Evolutionary conservation across 495 filamentous ascomycete species (phyloP), one percentile per base, ranked within the genome.

Genomic region (Penicillium cataractarum): DNA sequence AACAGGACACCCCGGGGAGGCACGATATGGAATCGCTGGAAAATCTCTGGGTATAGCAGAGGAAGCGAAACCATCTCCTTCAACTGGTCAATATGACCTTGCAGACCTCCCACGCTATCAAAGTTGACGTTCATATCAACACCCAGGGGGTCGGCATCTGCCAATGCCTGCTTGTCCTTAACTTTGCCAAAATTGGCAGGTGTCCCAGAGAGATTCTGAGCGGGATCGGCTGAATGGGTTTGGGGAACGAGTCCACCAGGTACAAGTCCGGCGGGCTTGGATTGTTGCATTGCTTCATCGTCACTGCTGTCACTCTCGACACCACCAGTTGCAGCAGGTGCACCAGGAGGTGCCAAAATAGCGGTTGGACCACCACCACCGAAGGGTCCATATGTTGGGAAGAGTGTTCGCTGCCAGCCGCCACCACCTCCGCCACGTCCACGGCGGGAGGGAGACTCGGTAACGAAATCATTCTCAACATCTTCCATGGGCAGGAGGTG

Each of bases 51-150:
- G 68, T 99, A 99, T 9, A 97, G 83, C 21, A 99, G 78, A 7
- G 95, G 95, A 64, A 99, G 82, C 50, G 92, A 87, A 19, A 98
- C 93, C 95, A 99, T 99, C 75, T 99, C 95, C 75, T 98, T 97
- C 55, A 99, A 82, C 74, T 96, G 91, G 66, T 97, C 89, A 63
- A 99, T 97, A 66, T 97, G 93, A 32, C 90, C 88, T 67, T 96
- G 86, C 59, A 98, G 72, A 12, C 95, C 95, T 67, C 95, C 95
- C 61, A 99, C 92, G 53, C 90, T 90, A 65, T 89, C 92, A 73
- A 99, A 99, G 61, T 92, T 92, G 57, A 99, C 91, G 70, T 84
- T 91, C 71, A 92, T 80, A 68, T 97, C 92, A 26, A 97, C 92
- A 31, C 96, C 95, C 21, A 99, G 78, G 15, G 95, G 93, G 72